These are phyloP conservation scores for Plasmodium fragile DNA, from an alignment of 169 alveolate species.

Conservation along the genomic window DNA sequence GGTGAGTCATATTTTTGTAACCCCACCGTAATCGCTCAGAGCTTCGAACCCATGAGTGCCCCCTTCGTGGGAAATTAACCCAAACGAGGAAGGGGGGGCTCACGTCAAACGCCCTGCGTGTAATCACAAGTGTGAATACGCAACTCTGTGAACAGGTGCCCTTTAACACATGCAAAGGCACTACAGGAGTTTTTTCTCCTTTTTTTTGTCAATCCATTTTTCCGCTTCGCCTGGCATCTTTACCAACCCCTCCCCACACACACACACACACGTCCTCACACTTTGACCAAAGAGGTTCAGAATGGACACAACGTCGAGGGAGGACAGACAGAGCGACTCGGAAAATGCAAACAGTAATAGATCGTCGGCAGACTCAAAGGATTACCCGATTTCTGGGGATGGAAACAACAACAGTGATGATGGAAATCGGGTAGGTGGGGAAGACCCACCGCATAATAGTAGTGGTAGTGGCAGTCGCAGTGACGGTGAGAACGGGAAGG, in stretches of 20 bases:
- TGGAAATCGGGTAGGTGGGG: not conserved
- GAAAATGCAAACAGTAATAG: not conserved
- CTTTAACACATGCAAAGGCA: not conserved
- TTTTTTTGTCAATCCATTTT: slow-evolving; percentile 1
- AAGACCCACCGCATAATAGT: not conserved
- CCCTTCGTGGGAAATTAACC: not conserved
- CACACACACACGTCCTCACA: no score
- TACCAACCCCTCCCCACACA: not conserved
- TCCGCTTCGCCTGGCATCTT: not conserved
- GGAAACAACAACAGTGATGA: not conserved
- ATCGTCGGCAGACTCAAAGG: not conserved
- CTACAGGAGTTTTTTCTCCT: not conserved
- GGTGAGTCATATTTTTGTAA: not conserved
- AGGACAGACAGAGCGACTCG: not conserved
- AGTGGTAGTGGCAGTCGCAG: slow-evolving; percentile 6
- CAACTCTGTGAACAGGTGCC: not conserved
- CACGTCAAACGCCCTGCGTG: not conserved
- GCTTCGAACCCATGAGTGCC: not conserved
- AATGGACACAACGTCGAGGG: not conserved
- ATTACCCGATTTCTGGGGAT: not conserved
- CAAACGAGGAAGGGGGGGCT: not conserved
- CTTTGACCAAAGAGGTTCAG: not conserved
- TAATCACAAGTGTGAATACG: not conserved
- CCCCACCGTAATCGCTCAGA: not conserved
- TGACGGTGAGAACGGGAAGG: not conserved